Percentiles rank a stretch among this genome's conserved stretches.
These are phyloP conservation scores for Liriodendron chinense DNA, from an alignment of 164 flowering plant genomes.

Conservation along the genomic window DNA sequence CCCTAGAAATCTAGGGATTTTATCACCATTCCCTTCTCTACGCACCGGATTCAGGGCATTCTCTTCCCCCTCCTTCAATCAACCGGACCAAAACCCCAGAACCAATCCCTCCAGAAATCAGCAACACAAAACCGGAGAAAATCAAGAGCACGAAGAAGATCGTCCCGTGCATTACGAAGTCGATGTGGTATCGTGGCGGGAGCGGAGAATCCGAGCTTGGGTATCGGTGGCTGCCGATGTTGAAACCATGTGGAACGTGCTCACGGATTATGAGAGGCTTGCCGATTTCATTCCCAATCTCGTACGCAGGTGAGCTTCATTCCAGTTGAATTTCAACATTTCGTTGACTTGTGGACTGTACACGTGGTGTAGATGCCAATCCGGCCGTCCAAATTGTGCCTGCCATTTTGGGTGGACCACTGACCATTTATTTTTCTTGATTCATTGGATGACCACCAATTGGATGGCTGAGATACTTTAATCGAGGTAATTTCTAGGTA, in stretches of 20 bases:
- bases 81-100: slow-evolving; percentile 3
- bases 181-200: slow-evolving; percentile 94
- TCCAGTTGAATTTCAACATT: background rate
- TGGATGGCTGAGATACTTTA: background rate
- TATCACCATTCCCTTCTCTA: background rate
- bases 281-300: slow-evolving; percentile 95
- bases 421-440: too few species aligned
- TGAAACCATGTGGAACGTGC: slow-evolving; percentile 77
- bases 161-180: slow-evolving; percentile 69
- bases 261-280: slow-evolving; percentile 91
- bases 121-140: slow-evolving; percentile 20
- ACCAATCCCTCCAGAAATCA: background rate
- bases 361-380: too few species aligned
- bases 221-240: slow-evolving; percentile 55
- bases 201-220: slow-evolving; percentile 66
- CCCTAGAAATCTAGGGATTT: background rate
- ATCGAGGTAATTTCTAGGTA: background rate
- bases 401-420: background rate
- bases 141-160: slow-evolving; percentile 20
- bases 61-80: slow-evolving; percentile 3
- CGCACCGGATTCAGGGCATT: slow-evolving; percentile 3
- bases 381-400: background rate
- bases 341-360: background rate
- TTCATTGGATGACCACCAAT: background rate
- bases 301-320: slow-evolving; percentile 52